A percentile compares a stretch with the other conserved stretches of the same genome.
Conservation (phyloP, 495 filamentous ascomycete genomes). For the Cercophora newfieldiana region DNA sequence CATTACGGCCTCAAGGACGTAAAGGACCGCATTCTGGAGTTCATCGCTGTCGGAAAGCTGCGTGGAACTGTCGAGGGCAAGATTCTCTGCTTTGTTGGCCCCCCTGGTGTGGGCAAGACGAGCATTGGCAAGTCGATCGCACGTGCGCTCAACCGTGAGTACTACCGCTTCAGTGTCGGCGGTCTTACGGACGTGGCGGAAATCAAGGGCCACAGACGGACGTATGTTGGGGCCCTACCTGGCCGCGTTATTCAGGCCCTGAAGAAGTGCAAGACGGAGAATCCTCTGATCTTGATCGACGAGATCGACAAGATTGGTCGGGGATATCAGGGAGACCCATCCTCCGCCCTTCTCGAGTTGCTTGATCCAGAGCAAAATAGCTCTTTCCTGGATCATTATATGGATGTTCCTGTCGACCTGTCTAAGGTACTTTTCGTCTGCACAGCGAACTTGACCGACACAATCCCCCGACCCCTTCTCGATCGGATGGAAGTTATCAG, state of each 20-base stretch:
- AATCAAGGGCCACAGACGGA: conserved; percentile 96
- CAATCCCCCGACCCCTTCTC: conserved; percentile 89
- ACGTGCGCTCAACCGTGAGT: conserved; percentile 88
- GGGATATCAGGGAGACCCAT: conserved; percentile 93
- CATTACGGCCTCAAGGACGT: conserved; percentile 98
- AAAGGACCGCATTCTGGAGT: conserved; percentile 97
- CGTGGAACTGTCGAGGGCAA: conserved; percentile 98
- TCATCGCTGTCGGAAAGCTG: conserved; percentile 97
- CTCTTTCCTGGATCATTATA: conserved; percentile 97
- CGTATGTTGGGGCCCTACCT: conserved; percentile 94
- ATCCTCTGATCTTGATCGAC: conserved; percentile 94
- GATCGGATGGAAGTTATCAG: conserved; percentile 99
- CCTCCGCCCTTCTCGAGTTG: conserved; percentile 90
- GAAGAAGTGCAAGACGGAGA: conserved; percentile 99
- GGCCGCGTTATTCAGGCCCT: conserved; percentile 96
- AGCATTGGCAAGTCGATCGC: conserved; percentile 99
- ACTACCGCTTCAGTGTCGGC: conserved; percentile 97
- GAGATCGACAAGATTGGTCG: conserved; percentile 97
- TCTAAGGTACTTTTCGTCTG: conserved; percentile 99
- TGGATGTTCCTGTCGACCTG: conserved; percentile 97
- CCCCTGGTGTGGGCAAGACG: conserved; percentile 94
- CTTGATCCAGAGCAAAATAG: conserved; percentile 97
- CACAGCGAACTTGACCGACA: conserved; percentile 98
- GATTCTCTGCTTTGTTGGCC: conserved; percentile 96
- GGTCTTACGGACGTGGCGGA: conserved; percentile 98